A percentile compares a stretch with the other conserved stretches of the same genome.
Conservation (phyloP, 83 land plant genomes). For the Thuja plicata region DNA sequence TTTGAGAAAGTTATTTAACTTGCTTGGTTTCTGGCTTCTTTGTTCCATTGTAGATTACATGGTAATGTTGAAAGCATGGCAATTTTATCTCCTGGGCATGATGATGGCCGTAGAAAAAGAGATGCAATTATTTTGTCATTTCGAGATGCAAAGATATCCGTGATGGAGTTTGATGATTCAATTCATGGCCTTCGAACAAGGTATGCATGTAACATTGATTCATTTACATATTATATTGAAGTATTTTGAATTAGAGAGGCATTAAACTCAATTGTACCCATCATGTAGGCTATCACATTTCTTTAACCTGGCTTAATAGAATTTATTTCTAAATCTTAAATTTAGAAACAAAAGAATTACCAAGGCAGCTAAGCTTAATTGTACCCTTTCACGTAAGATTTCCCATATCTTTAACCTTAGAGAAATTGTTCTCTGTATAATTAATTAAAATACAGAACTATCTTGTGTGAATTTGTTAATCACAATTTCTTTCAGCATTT, state of each 20-base stretch:
- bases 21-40: background rate
- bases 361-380: background rate
- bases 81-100: slow-evolving; percentile 63
- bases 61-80: slow-evolving; percentile 92
- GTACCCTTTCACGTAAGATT: background rate
- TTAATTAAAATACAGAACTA: background rate
- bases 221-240: background rate
- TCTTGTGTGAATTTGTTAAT: background rate
- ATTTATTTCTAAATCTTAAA: background rate
- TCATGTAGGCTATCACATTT: background rate
- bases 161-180: slow-evolving; percentile 91
- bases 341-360: background rate
- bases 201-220: slow-evolving; percentile 25
- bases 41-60: slow-evolving; percentile 64
- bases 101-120: slow-evolving; percentile 65
- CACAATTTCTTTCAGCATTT: background rate
- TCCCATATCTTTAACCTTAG: background rate
- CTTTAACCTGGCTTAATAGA: background rate
- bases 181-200: slow-evolving; percentile 77
- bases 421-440: background rate
- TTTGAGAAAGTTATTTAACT: background rate
- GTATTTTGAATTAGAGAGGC: background rate
- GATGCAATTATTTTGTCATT: slow-evolving; percentile 92
- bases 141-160: slow-evolving; percentile 91
- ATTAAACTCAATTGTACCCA: background rate